Percentiles rank a stretch among this genome's conserved stretches.
These are phyloP conservation scores for Pharnaceum exiguum DNA, from an alignment of 148 eudicot genomes.

Conservation along the genomic window DNA sequence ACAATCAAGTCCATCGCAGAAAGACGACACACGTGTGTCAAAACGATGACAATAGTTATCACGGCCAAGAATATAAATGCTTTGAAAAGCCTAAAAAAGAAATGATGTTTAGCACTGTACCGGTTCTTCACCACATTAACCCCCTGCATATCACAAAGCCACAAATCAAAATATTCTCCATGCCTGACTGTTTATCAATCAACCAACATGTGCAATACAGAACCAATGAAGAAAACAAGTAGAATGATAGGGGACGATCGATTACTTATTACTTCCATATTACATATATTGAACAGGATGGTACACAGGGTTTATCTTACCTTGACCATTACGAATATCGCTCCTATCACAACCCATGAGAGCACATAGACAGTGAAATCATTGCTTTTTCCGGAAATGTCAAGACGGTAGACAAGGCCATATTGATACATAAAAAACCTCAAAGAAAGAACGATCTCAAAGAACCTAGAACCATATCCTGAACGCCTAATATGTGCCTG, in stretches of 20 bases:
- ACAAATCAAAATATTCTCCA: not conserved
- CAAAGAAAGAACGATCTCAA: constrained; percentile 62
- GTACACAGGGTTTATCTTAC: constrained; percentile 29
- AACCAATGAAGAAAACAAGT: not conserved
- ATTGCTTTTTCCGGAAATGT: constrained; percentile 68
- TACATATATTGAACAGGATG: too few species aligned
- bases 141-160: constrained; percentile 32
- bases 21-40: constrained; percentile 58
- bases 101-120: constrained; percentile 69
- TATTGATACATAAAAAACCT: constrained; percentile 91
- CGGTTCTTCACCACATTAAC: constrained; percentile 57
- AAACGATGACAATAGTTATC: constrained; percentile 52
- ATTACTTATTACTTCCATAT: too few species aligned
- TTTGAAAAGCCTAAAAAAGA: constrained; percentile 80
- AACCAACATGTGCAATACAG: not conserved
- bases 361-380: constrained; percentile 73
- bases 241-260: too few species aligned
- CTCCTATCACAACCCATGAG: constrained; percentile 81
- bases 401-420: constrained; percentile 94
- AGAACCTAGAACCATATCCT: constrained; percentile 53
- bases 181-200: not conserved
- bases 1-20: constrained; percentile 71
- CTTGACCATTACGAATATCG: constrained; percentile 77
- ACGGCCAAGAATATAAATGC: constrained; percentile 69
- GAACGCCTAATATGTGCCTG: constrained; percentile 64